Conservation (phyloP, 352 stramenopile species). For the Elongisporangium undulatum region DNA sequence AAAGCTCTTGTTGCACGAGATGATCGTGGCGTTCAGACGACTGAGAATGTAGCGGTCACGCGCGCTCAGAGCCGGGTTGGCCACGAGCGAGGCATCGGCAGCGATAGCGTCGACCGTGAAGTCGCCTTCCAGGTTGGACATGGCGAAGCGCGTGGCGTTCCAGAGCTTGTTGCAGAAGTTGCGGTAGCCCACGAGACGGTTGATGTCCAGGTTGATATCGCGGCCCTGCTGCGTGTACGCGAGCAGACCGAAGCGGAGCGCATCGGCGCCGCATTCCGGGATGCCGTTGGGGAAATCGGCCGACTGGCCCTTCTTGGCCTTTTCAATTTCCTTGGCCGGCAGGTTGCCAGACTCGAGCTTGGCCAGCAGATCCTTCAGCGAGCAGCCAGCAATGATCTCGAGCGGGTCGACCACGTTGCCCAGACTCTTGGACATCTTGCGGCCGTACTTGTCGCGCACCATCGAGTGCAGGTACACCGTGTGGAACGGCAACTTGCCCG, state of each 20-base stretch:
- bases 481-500: constrained; percentile 95
- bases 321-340: constrained; percentile 95
- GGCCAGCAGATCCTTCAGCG: constrained; percentile 91
- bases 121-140: constrained; percentile 92
- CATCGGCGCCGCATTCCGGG: constrained; percentile 98
- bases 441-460: constrained; percentile 97
- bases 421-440: constrained; percentile 99
- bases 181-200: constrained; percentile 97
- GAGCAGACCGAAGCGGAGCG: constrained; percentile 97
- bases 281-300: constrained; percentile 99
- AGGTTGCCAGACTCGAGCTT: constrained; percentile 98
- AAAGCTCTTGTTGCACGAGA: constrained; percentile 83
- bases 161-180: constrained; percentile 99
- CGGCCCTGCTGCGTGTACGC: constrained; percentile 92
- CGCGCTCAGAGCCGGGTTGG: constrained; percentile 55
- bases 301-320: constrained; percentile 96
- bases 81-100: constrained; percentile 42
- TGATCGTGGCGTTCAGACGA: constrained; percentile 73
- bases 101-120: constrained; percentile 53
- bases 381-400: constrained; percentile 96
- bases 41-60: constrained; percentile 85
- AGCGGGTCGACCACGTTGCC: constrained; percentile 98
- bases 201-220: constrained; percentile 99
- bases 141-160: constrained; percentile 98
- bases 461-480: constrained; percentile 98